phyloP scores from a whole-genome alignment of 2,329 filamentous ascomycete species.

The Sarocladium brachiariae region DNA sequence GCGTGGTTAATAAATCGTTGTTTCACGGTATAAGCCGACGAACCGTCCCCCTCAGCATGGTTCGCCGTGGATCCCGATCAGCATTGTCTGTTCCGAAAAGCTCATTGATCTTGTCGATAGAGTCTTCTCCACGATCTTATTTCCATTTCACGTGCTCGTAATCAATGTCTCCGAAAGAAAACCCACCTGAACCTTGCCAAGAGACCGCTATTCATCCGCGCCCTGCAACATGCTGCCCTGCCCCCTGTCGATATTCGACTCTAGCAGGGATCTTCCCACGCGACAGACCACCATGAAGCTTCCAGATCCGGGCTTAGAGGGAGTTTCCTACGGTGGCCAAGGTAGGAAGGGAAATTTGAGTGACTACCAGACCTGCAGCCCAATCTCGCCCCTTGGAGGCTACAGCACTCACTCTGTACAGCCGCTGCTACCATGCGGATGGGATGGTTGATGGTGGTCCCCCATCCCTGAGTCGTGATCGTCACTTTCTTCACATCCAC shows the following conservation, averaged over 20 bases:
- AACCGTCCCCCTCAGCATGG: neutral
- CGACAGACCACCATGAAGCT: neutral
- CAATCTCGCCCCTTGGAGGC: neutral
- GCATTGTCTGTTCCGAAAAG: neutral
- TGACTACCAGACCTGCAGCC: constrained; percentile 5
- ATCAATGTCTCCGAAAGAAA: neutral
- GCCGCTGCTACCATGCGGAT: too few species aligned
- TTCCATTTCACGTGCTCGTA: too few species aligned
- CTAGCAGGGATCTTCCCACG: constrained; percentile 6
- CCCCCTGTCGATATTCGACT: neutral
- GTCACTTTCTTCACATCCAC: neutral
- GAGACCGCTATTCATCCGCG: neutral
- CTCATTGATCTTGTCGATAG: too few species aligned
- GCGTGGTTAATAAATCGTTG: neutral
- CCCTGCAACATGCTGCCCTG: neutral
- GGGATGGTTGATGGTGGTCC: too few species aligned
- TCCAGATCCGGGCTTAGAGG: neutral
- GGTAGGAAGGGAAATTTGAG: neutral
- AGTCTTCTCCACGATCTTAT: neutral
- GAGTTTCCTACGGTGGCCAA: neutral
- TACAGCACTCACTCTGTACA: too few species aligned
- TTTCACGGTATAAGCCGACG: neutral
- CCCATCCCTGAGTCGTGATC: neutral
- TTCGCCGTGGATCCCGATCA: neutral
- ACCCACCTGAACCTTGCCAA: neutral